Evolutionary conservation across 1,284 basidiomycete species (phyloP).

Genomic region (Apiotrichum sp.): DNA sequence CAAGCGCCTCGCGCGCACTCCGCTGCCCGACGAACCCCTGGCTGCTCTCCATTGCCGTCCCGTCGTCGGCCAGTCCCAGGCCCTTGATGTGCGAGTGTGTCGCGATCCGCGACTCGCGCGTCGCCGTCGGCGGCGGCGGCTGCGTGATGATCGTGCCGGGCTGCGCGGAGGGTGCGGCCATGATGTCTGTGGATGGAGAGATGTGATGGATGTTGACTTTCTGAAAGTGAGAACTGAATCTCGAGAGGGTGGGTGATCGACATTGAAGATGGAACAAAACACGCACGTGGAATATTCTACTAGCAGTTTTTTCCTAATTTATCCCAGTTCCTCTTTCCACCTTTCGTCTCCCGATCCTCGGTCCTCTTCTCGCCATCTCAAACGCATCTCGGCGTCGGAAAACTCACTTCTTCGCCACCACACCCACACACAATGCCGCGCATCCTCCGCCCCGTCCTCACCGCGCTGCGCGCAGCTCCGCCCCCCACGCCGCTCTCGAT

Average conservation of each 20-base stretch:
- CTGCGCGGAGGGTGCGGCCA: constrained; percentile 15
- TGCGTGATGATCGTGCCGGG: constrained; percentile 38
- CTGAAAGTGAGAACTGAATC: background rate
- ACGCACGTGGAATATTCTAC: constrained; percentile 4
- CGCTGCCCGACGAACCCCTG: constrained; percentile 90
- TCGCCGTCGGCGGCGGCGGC: constrained; percentile 41
- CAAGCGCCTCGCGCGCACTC: constrained; percentile 72
- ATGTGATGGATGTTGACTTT: background rate
- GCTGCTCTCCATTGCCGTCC: constrained; percentile 63
- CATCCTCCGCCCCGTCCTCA: constrained; percentile 4
- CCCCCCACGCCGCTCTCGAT: constrained; percentile 1
- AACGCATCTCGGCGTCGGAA: background rate
- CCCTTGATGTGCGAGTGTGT: constrained; percentile 61
- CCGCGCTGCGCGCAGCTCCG: background rate
- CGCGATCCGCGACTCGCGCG: constrained; percentile 44
- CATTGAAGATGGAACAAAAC: background rate
- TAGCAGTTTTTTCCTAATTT: constrained; percentile 13
- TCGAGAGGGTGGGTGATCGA: background rate
- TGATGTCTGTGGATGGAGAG: constrained; percentile 4
- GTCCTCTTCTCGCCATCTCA: background rate
- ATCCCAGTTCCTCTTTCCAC: constrained; percentile 3
- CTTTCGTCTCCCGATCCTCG: background rate
- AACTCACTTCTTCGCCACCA: background rate
- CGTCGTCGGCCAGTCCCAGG: constrained; percentile 81
- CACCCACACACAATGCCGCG: constrained; percentile 8